These are phyloP conservation scores for Cyclaneusma minus DNA, from an alignment of 2,329 filamentous ascomycete genomes.

Conservation along the genomic window DNA sequence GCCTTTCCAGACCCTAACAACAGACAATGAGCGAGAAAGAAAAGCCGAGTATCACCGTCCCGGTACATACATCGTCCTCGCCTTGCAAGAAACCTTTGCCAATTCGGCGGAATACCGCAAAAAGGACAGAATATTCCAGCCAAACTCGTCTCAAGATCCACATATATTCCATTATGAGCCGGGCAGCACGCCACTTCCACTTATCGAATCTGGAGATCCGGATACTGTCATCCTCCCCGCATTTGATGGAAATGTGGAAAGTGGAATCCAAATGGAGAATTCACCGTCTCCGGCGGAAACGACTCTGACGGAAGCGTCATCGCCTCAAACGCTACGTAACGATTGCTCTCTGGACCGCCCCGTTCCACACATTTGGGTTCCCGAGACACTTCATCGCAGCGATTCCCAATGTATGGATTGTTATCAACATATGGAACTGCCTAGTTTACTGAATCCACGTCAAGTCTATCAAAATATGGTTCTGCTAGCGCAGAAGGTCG, in stretches of 20 bases:
- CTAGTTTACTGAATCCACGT: slow-evolving; percentile 11
- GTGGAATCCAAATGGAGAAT: not conserved
- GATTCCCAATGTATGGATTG: no score
- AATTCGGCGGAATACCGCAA: slow-evolving; percentile 32
- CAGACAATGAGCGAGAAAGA: slow-evolving; percentile 39
- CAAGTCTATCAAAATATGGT: slow-evolving; percentile 11
- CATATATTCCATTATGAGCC: not conserved
- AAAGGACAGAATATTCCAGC: slow-evolving; percentile 8
- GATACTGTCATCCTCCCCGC: slow-evolving; percentile 6
- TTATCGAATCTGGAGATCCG: slow-evolving; percentile 5
- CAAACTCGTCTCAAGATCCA: not conserved
- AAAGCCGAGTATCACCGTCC: slow-evolving; percentile 34
- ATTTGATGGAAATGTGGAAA: no score
- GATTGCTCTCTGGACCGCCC: not conserved
- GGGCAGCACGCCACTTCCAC: not conserved
- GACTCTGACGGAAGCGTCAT: no score
- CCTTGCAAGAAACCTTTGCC: slow-evolving; percentile 36
- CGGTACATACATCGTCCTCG: slow-evolving; percentile 38
- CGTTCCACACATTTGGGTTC: no score
- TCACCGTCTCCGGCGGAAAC: not conserved
- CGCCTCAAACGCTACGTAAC: no score
- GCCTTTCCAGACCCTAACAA: slow-evolving; percentile 33
- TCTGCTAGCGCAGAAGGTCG: slow-evolving; percentile 10
- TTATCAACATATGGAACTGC: no score
- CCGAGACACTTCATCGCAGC: slow-evolving; percentile 4